Conservation (phyloP, 768 basidiomycete genomes). For the Russula foetens region DNA sequence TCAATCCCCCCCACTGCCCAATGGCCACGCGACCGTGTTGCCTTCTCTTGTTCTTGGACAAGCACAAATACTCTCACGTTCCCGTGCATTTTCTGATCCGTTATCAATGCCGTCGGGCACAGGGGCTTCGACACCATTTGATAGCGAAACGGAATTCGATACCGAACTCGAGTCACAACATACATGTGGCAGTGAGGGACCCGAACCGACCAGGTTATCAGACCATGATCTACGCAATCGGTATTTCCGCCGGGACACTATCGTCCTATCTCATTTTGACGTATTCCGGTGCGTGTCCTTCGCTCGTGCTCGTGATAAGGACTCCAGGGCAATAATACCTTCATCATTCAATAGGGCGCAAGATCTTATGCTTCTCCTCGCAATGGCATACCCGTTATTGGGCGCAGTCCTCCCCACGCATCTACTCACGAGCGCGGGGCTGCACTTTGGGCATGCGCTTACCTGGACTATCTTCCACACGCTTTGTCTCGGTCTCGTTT, state of each 20-base stretch:
- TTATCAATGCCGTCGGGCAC: constrained; percentile 52
- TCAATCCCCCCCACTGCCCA: constrained; percentile 17
- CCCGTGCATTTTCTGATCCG: constrained; percentile 17
- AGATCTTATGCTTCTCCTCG: constrained; percentile 72
- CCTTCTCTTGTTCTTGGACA: constrained; percentile 20
- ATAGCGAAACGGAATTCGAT: constrained; percentile 51
- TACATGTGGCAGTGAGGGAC: background rate
- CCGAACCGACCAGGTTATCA: constrained; percentile 31
- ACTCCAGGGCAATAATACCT: background rate
- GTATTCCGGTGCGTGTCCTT: constrained; percentile 56
- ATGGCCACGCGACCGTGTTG: constrained; percentile 22
- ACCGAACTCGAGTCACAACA: constrained; percentile 25
- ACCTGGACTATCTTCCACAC: constrained; percentile 84
- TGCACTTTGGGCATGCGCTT: constrained; percentile 80
- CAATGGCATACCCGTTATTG: constrained; percentile 59
- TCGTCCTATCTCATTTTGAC: constrained; percentile 78
- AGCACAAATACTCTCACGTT: background rate
- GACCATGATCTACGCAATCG: constrained; percentile 85
- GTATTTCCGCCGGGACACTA: constrained; percentile 85
- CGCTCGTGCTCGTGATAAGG: background rate
- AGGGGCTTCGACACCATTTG: constrained; percentile 67
- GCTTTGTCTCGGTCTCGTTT: constrained; percentile 75
- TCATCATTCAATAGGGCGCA: constrained; percentile 48
- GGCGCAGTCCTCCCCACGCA: constrained; percentile 49
- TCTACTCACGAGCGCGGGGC: constrained; percentile 41